Base-by-base conservation (phyloP, 306 rosid species). In the Gleditsia sinensis region DNA sequence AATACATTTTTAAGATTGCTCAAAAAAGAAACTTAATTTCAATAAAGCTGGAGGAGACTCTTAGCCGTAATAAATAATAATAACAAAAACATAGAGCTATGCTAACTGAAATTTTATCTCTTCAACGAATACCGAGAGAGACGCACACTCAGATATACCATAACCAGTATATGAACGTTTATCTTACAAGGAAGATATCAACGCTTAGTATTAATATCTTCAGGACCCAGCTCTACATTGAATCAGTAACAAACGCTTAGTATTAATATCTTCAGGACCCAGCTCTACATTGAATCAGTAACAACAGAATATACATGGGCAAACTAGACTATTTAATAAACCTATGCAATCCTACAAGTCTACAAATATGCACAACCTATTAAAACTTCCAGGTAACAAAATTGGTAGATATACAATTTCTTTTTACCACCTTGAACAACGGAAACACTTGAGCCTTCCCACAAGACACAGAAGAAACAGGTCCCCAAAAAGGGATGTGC, bases 291-390 rank as follows among this genome's bases (percentile, higher is more conserved):
- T n/a, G n/a, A n/a, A n/a, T n/a, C n/a, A n/a, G 56, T 59, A 67
- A 66, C 78, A 55, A 69, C 76, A 57, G 72, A 75, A 70, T 87
- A 81, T 89, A 85, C 85, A 89, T 61, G 67, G 72, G 67, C 68
- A 64, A 72, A 70, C 85, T 83, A 69, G 46, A 78, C 84, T 78
- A 70, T 17, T 46, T 72, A 78, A 81, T 20, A 67, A 75, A 67
- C 69, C 74, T 71, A 82, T n/a, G 66, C 60, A 71, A 54, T 53
- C 79, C 83, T 77, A 85, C 81, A 81, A 34, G 57, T 81, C 92
- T 78, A 83, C 71, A 40, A 66, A 83, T 88, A 86, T 82, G 78
- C 91, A 94, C 94, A 88, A 55, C 80, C 85, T 82, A 73, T 45
- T 45, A 64, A 72, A 40, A 71, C 76, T 69, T 69, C 65, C 66